Evolutionary conservation across 306 rosid species (phyloP).

Genomic region (Vachellia pachyceras): DNA sequence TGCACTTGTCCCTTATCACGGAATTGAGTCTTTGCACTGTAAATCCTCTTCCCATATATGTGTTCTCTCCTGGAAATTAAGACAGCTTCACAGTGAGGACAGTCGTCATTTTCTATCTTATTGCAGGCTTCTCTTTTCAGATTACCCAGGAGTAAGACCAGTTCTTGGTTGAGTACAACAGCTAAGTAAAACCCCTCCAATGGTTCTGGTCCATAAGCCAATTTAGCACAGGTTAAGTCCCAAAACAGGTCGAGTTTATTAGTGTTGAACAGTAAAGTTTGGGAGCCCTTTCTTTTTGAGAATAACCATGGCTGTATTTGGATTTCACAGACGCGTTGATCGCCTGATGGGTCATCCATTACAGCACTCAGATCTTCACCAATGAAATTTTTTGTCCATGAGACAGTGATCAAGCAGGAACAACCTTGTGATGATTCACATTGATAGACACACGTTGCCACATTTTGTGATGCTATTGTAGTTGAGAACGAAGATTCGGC

Average conservation of each 20-base stretch:
- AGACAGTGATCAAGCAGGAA: slow-evolving; percentile 71
- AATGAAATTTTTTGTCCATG: slow-evolving; percentile 87
- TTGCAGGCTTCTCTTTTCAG: slow-evolving; percentile 64
- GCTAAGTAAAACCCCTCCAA: slow-evolving; percentile 75
- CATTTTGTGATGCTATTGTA: slow-evolving; percentile 68
- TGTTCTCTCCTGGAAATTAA: slow-evolving; percentile 81
- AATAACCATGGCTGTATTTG: slow-evolving; percentile 94
- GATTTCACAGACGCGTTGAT: slow-evolving; percentile 68
- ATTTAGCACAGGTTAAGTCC: slow-evolving; percentile 81
- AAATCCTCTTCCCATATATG: slow-evolving; percentile 75
- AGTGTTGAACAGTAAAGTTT: slow-evolving; percentile 61
- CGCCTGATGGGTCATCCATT: slow-evolving; percentile 61
- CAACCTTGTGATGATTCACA: slow-evolving; percentile 63
- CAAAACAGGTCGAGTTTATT: slow-evolving; percentile 65
- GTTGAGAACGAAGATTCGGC: slow-evolving; percentile 70
- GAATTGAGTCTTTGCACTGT: slow-evolving; percentile 70
- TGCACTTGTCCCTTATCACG: slow-evolving; percentile 78
- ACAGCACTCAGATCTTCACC: slow-evolving; percentile 82
- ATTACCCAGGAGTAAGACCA: slow-evolving; percentile 77
- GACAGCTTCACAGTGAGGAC: slow-evolving; percentile 48
- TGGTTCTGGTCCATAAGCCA: slow-evolving; percentile 87
- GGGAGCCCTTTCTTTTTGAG: slow-evolving; percentile 82
- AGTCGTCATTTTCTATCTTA: slow-evolving; percentile 53
- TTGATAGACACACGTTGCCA: slow-evolving; percentile 79
- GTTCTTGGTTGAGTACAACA: slow-evolving; percentile 60